A percentile compares a stretch with the other conserved stretches of the same genome.
Evolutionary conservation across 768 basidiomycete genomes (phyloP).

Genomic region (Auricularia sp.): DNA sequence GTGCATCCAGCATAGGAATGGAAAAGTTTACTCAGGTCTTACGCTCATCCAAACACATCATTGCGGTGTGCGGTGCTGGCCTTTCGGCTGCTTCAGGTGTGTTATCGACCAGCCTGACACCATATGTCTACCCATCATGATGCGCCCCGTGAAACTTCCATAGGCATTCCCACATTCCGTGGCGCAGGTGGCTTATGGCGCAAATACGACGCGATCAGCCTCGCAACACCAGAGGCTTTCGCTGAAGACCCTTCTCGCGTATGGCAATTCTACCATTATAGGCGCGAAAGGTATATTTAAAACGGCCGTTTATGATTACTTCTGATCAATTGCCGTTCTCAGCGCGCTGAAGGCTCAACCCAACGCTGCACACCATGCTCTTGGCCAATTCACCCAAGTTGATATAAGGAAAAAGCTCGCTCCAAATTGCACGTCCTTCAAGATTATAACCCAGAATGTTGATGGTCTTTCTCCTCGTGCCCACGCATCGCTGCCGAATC

Average conservation of each 20-base stretch:
- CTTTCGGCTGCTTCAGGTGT: not conserved
- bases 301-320: not conserved
- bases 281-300: constrained; percentile 11
- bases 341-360: constrained; percentile 13
- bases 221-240: constrained; percentile 48
- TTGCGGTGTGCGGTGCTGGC: not conserved
- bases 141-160: not conserved
- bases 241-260: constrained; percentile 34
- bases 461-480: constrained; percentile 6
- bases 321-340: not conserved
- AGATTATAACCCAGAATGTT: constrained; percentile 6
- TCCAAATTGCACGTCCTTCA: not conserved
- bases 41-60: not conserved
- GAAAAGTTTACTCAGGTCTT: not conserved
- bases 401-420: not conserved
- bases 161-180: constrained; percentile 37
- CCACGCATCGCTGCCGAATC: not conserved
- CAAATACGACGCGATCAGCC: constrained; percentile 36
- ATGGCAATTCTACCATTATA: constrained; percentile 48
- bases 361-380: constrained; percentile 15
- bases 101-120: not conserved
- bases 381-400: constrained; percentile 4
- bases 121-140: not conserved
- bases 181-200: constrained; percentile 43
- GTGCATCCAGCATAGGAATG: too few species aligned